These are phyloP conservation scores for Fomitiporia mediterranea DNA, from an alignment of 1,284 basidiomycete species.

Conservation along the genomic window DNA sequence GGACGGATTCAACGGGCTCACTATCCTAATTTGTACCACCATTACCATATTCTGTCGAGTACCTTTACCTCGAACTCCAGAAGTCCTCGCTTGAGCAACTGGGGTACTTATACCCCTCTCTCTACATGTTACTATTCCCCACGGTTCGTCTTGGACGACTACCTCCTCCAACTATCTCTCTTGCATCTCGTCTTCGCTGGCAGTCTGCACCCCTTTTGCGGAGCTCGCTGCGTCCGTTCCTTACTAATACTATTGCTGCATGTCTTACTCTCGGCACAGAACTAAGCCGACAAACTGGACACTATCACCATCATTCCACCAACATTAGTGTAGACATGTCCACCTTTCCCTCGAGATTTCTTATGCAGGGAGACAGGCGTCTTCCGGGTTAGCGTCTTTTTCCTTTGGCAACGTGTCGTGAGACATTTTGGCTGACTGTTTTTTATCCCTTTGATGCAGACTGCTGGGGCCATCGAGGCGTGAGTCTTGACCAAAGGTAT, in stretches of 20 bases:
- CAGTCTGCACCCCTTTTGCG: not conserved
- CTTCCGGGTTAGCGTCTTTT: constrained; percentile 14
- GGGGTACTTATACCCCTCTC: not conserved
- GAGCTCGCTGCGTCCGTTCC: not conserved
- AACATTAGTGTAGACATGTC: not conserved
- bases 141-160: not conserved
- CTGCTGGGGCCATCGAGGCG: constrained; percentile 94
- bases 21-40: not conserved
- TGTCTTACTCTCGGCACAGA: not conserved
- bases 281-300: not conserved
- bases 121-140: too few species aligned
- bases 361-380: not conserved
- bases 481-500: constrained; percentile 38
- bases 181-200: not conserved
- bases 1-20: not conserved
- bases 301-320: not conserved
- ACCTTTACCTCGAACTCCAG: not conserved
- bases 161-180: not conserved
- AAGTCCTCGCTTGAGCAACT: not conserved
- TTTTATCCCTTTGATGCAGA: constrained; percentile 37
- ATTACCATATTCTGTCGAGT: not conserved
- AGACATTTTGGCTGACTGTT: not conserved
- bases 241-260: too few species aligned
- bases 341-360: not conserved
- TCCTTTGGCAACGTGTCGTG: not conserved